phyloP scores from a whole-genome alignment of 1,284 basidiomycete species.

The Caloboletus firmus region DNA sequence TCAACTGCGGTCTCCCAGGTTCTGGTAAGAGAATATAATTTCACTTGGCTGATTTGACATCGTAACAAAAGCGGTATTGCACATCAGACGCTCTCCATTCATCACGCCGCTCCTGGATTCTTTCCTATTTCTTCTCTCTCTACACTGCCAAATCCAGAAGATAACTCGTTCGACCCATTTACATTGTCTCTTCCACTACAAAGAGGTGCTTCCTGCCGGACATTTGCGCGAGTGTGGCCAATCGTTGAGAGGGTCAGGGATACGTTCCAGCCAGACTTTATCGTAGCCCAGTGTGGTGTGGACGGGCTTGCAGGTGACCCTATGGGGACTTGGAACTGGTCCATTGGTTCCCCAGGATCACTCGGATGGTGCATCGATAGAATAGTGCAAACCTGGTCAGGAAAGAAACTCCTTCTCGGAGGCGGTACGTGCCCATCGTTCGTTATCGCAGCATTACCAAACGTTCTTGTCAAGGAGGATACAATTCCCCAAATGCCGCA shows the following conservation, averaged over 20 bases:
- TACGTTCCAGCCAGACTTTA: conserved; percentile 73
- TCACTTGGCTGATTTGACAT: neutral
- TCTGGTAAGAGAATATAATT: conserved; percentile 43
- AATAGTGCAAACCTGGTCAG: conserved; percentile 58
- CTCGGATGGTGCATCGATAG: conserved; percentile 68
- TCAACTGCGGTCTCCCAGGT: conserved; percentile 48
- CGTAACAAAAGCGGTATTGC: neutral
- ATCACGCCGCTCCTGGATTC: conserved; percentile 80
- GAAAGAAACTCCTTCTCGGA: conserved; percentile 64
- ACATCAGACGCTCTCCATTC: conserved; percentile 76
- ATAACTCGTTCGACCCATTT: conserved; percentile 58
- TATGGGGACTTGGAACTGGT: conserved; percentile 78
- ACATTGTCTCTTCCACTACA: conserved; percentile 75
- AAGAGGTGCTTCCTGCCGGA: conserved; percentile 61
- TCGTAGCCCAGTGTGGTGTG: conserved; percentile 84
- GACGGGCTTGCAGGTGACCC: conserved; percentile 87
- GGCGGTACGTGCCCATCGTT: conserved; percentile 46
- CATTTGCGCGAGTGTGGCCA: conserved; percentile 64
- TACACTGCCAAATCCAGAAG: conserved; percentile 44
- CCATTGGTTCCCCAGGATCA: conserved; percentile 60
- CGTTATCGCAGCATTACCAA: neutral
- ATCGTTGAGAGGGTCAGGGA: conserved; percentile 60
- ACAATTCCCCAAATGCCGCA: conserved; percentile 78
- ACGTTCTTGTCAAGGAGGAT: conserved; percentile 59
- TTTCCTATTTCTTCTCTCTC: conserved; percentile 70